Base-by-base conservation (phyloP, 2,329 filamentous ascomycete genomes). In the Talaromyces piceae region DNA sequence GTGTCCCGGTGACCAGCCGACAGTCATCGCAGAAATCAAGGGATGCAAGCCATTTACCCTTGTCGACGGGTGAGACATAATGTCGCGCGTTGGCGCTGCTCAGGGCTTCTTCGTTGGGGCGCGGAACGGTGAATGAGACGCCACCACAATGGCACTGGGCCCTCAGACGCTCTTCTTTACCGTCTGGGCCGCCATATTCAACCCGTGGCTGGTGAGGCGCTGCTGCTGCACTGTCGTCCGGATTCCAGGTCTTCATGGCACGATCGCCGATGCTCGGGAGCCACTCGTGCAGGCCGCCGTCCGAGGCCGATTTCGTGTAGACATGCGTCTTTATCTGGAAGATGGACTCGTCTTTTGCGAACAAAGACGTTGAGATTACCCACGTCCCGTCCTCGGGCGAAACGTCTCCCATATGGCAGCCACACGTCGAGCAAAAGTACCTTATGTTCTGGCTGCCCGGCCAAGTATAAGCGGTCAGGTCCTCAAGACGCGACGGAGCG, bases 371-470 rank as follows among this genome's bases (percentile, higher is more conserved):
- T 6, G 63, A 63, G 7, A 65, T 51, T 1, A 54, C 49, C 61
- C 60, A 65, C 3, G 28, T 30, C 3, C 51, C 49, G 16, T 55
- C 51, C 1, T 45, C 50, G 5, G 41, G 45, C 43, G 41, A 20
- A 13, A 16, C 30, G 23, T 58, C 58, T 9, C 60, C 61, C 5
- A 65, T 56, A 8, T 70, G 67, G 22, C 68, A 69, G 9, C 73
- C 74, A 52, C 74, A 77, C 6, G 63, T 73, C 5, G 60, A 61
- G 56, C 74, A 77, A 55, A 72, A 72, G 54, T 68, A 71, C 4
- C 64, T 56, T 22, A 57, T 67, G 12, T 65, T 57, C 4, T 55
- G 51, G 3, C 55, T 53, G 4, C 61, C 52, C 0, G 67, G 63
- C 31, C 65, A 67, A 2, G 57, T 37, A 48, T 71, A 74, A 3